Evolutionary conservation across 768 basidiomycete genomes (phyloP), one percentile per base, ranked within the genome.

Genomic region (Leccinum olivaceopallidum): DNA sequence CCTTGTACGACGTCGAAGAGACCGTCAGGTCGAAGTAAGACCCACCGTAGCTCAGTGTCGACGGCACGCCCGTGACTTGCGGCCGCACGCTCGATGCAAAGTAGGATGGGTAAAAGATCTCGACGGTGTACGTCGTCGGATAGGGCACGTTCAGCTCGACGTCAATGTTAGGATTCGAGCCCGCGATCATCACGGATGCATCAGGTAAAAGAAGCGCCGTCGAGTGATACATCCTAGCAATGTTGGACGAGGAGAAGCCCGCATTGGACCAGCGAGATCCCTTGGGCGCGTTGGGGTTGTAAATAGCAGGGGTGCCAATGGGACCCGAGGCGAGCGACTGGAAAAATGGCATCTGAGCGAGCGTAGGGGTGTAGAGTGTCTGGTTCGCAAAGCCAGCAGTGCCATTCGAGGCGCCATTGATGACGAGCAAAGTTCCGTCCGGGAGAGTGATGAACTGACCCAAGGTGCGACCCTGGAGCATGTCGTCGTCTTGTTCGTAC

Each of bases 81-180:
- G 96, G 96, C 12, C 94, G 88, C 0, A 79, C 78, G 50, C 75
- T 69, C 12, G 88, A 82, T 44, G 83, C 79, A 78, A 89, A 98
- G 78, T 96, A 99, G 12, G 86, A 81, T 0, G 96, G 96, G 78
- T 95, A 98, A 80, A 95, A 99, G 44, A 88, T 82, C 72, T 96
- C 94, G 2, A 89, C 87, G 34, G 84, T 78, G 69, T 95, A 95
- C 28, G 87, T 85, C 2, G 94, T 94, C 1, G 89, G 87, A 79
- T 80, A 94, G 37, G 79, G 42, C 10, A 83, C 81, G n/a, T 77
- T 73, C 36, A 77, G 61, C 67, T 89, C 87, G 61, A 89, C 88
- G 67, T 98, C 95, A 36, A 90, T 80, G 69, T 95, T 95, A 1
- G 95, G 95, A 77, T 98, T 98, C 34, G 92, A 94, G 7, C 96